Percentiles rank a stretch among this genome's conserved stretches.
Conservation (phyloP, 2,329 filamentous ascomycete genomes). For the Penicillium sp. region DNA sequence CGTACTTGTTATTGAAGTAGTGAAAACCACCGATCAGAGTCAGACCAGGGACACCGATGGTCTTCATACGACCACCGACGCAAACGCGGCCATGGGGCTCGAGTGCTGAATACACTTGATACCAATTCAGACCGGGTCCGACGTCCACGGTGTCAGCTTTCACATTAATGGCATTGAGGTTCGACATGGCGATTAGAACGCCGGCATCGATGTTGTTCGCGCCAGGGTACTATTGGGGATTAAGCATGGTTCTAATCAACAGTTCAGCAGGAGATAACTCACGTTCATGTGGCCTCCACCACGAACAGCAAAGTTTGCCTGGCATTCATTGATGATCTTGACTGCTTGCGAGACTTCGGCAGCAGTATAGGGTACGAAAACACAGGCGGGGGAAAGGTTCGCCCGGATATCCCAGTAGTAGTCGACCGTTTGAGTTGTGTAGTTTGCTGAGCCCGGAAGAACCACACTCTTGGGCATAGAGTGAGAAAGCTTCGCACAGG, state of each 20-base stretch:
- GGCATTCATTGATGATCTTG: constrained; percentile 21
- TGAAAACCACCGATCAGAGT: constrained; percentile 37
- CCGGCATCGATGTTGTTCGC: constrained; percentile 34
- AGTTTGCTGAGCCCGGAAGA: constrained; percentile 18
- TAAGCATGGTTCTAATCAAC: neutral
- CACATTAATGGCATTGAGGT: constrained; percentile 24
- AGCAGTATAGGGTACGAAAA: constrained; percentile 30
- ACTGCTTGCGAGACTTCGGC: constrained; percentile 28
- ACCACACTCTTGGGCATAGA: constrained; percentile 2
- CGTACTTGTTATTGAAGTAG: constrained; percentile 34
- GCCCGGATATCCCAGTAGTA: constrained; percentile 33
- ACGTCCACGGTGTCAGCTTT: constrained; percentile 26
- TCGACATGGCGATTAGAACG: constrained; percentile 29
- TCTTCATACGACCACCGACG: constrained; percentile 34
- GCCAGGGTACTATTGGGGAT: constrained; percentile 21
- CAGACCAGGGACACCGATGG: constrained; percentile 39
- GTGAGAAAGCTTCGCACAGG: constrained; percentile 8
- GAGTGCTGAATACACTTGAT: constrained; percentile 30
- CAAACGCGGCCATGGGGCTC: constrained; percentile 25
- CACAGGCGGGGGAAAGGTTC: constrained; percentile 28
- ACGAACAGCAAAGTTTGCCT: constrained; percentile 55
- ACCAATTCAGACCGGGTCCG: constrained; percentile 30
- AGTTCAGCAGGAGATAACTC: neutral
- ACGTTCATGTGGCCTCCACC: constrained; percentile 53
- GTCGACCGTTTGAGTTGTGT: constrained; percentile 21